Evolutionary conservation across 257 asterid genomes (phyloP), one percentile per base, ranked within the genome.

Genomic region (Verbascum thapsus): DNA sequence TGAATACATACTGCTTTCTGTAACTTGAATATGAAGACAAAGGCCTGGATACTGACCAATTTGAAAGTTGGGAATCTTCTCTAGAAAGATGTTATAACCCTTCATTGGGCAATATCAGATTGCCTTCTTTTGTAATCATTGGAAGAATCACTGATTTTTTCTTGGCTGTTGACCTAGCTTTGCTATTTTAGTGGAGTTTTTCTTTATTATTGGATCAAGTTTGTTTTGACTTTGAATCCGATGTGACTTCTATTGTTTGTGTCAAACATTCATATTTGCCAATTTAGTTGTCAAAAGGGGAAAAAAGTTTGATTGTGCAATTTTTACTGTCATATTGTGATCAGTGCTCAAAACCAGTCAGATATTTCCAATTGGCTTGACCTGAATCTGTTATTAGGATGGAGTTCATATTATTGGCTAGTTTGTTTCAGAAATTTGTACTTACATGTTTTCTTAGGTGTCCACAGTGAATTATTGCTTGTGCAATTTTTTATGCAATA

Each of bases 401-500:
- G 18, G 4, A n/a, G 23, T 50, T 22, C 10, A 39, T 1, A 42
- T 41, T 40, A 11, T 67, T 47, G 40, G 53, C 20, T 13, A 23
- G 18, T 35, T 53, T 37, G 64, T 70, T 49, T 56, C 23, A 32
- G 47, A 44, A 61, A 45, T 45, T 35, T 43, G 6, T 39, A 54
- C 54, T 48, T 56, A 23, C 44, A 30, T 18, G 37, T 50, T 43
- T 65, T 43, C 52, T 52, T 37, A 48, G 4, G 19, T 53, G 49
- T 39, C 53, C 10, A 8, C 48, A 11, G 38, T 13, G 34, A 18
- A 56, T 42, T 15, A 37, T 37, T 10, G 18, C 12, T 2, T 34
- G 34, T 13, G 45, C 55, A 68, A 8, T 22, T 38, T 59, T 53
- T 10, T 15, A 56, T 32, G 15, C 63, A 34, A 17, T 39, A 7